Conservation (phyloP, 768 basidiomycete species). For the Botryobasidium botryosum region DNA sequence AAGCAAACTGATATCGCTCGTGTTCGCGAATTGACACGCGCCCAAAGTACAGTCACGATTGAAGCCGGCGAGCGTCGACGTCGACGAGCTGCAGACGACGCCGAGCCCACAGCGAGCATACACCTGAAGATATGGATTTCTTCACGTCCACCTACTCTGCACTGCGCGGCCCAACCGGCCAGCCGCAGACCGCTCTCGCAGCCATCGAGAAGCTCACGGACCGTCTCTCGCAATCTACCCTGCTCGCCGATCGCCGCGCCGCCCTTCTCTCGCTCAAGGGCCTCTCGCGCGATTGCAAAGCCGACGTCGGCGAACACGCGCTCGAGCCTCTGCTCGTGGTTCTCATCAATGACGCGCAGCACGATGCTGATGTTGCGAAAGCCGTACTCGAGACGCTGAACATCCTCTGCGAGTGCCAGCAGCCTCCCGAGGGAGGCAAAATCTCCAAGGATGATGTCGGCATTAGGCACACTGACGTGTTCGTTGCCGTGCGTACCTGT, state of each 20-base stretch:
- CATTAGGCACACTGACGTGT: constrained; percentile 63
- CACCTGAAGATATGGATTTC: too few relatives aligned
- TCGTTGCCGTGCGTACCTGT: constrained; percentile 34
- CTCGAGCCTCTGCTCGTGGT: constrained; percentile 65
- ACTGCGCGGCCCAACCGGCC: constrained; percentile 65
- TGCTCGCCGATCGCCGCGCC: constrained; percentile 81
- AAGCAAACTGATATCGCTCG: too few relatives aligned
- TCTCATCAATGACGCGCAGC: constrained; percentile 71
- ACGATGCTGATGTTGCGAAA: constrained; percentile 84
- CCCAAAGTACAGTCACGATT: too few relatives aligned
- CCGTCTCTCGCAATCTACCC: constrained; percentile 73
- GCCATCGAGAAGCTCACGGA: constrained; percentile 81
- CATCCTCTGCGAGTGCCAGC: constrained; percentile 61
- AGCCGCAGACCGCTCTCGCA: constrained; percentile 67
- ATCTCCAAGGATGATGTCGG: constrained; percentile 46
- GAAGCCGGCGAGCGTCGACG: too few relatives aligned
- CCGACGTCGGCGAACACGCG: constrained; percentile 68
- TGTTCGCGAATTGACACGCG: too few relatives aligned
- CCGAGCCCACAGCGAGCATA: too few relatives aligned
- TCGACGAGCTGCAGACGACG: too few relatives aligned
- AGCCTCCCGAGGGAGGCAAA: constrained; percentile 25
- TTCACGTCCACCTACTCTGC: constrained; percentile 73
- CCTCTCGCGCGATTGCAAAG: constrained; percentile 75
- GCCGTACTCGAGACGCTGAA: constrained; percentile 82
- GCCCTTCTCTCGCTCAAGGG: constrained; percentile 91